phyloP scores from a whole-genome alignment of 495 filamentous ascomycete genomes.

The Talaromyces stipitatus region DNA sequence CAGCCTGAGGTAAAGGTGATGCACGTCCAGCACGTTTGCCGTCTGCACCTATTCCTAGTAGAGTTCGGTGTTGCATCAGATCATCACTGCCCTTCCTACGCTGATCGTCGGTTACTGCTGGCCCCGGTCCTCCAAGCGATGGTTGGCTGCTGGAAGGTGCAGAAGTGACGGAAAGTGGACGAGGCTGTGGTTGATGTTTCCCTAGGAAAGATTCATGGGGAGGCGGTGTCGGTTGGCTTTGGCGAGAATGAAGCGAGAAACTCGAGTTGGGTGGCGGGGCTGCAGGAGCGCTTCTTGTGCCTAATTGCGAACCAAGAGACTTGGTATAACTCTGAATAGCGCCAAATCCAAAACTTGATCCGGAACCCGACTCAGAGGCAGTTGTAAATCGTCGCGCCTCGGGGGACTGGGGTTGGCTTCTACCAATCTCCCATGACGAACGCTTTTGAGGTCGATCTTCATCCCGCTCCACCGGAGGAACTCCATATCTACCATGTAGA shows the following conservation, averaged over 20 bases:
- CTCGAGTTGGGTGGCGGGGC: background rate
- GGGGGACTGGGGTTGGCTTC: slow-evolving; percentile 33
- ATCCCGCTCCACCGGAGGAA: slow-evolving; percentile 30
- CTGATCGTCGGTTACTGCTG: slow-evolving; percentile 27
- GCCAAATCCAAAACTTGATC: slow-evolving; percentile 36
- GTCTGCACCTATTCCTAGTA: slow-evolving; percentile 37
- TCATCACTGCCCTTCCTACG: slow-evolving; percentile 54
- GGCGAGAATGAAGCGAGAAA: slow-evolving; percentile 28
- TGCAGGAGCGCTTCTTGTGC: slow-evolving; percentile 19
- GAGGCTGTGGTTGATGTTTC: slow-evolving; percentile 25
- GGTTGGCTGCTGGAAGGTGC: slow-evolving; percentile 16
- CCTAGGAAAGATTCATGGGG: slow-evolving; percentile 27
- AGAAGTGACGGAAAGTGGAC: slow-evolving; percentile 18
- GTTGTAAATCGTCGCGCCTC: slow-evolving; percentile 28
- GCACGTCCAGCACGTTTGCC: slow-evolving; percentile 40
- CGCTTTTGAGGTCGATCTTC: slow-evolving; percentile 20
- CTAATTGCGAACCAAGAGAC: slow-evolving; percentile 32
- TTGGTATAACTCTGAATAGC: slow-evolving; percentile 43
- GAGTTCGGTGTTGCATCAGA: slow-evolving; percentile 33
- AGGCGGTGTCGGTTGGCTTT: slow-evolving; percentile 26
- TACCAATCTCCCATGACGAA: slow-evolving; percentile 31
- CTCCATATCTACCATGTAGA: slow-evolving; percentile 16
- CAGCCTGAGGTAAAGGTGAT: slow-evolving; percentile 86
- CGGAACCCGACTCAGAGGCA: slow-evolving; percentile 24
- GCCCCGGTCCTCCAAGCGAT: slow-evolving; percentile 14